Percentiles rank a stretch among this genome's conserved stretches.
Evolutionary conservation across 441 rosid species (phyloP).

Genomic region (Aleurites moluccanus): DNA sequence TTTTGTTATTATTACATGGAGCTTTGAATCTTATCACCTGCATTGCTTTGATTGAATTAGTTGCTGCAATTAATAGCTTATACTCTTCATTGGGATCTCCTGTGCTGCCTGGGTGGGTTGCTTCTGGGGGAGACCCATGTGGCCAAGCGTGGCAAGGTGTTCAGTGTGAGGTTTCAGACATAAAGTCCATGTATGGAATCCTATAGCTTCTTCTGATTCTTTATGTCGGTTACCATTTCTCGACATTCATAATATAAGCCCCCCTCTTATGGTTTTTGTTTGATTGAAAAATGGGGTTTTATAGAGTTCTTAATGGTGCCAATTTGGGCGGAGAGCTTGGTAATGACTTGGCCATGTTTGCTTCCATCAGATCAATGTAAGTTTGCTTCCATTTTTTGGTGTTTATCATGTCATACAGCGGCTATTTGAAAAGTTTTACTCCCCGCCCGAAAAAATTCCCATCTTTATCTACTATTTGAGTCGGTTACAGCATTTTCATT

Average conservation of each 20-base stretch:
- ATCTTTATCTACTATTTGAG: not conserved
- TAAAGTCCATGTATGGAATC: conserved; percentile 58
- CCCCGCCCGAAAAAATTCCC: not conserved
- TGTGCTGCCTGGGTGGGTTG: conserved; percentile 86
- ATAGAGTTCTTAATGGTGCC: conserved; percentile 78
- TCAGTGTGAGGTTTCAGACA: conserved; percentile 60
- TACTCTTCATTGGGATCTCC: conserved; percentile 74
- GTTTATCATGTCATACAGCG: not conserved
- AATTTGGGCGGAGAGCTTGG: conserved; percentile 94
- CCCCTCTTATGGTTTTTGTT: not conserved
- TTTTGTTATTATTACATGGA: conserved; percentile 22
- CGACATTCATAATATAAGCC: not conserved
- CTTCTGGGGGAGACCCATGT: conserved; percentile 95
- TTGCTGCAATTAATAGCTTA: conserved; percentile 79
- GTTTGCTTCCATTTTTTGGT: too few relatives aligned
- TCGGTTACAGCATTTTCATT: not conserved
- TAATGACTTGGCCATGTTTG: conserved; percentile 53
- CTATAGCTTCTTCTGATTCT: not conserved
- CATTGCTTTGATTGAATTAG: conserved; percentile 59
- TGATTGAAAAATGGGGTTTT: conserved; percentile 21
- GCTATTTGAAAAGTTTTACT: not conserved
- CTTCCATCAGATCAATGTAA: conserved; percentile 81
- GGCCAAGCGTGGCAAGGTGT: conserved; percentile 95
- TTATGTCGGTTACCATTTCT: not conserved
- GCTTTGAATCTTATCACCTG: conserved; percentile 38